Percentiles rank a stretch among this genome's conserved stretches.
Evolutionary conservation across 108 stramenopile species (phyloP).

Genomic region (Phaeodactylum tricornutum): DNA sequence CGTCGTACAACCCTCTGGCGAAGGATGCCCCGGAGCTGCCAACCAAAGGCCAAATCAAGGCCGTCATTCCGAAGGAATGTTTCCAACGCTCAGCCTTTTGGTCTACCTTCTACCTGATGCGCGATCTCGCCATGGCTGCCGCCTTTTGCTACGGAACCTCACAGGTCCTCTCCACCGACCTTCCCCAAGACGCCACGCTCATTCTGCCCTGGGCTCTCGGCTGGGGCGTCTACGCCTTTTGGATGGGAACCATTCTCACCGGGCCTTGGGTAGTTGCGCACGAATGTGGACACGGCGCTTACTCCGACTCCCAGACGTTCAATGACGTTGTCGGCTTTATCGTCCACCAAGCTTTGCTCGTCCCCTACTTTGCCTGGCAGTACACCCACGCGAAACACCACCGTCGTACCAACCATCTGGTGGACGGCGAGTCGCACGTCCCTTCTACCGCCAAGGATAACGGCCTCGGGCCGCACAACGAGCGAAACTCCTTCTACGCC

Average conservation of each 20-base stretch:
- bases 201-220: slow-evolving; percentile 32
- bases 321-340: slow-evolving; percentile 95
- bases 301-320: slow-evolving; percentile 80
- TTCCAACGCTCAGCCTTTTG: slow-evolving; percentile 85
- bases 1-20: slow-evolving; percentile 78
- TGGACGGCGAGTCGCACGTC: slow-evolving; percentile 92
- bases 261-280: slow-evolving; percentile 99
- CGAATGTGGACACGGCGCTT: slow-evolving; percentile 99
- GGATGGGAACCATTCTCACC: slow-evolving; percentile 93
- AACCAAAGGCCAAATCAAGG: slow-evolving; percentile 84
- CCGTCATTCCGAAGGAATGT: slow-evolving; percentile 84
- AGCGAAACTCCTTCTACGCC: slow-evolving; percentile 63
- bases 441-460: slow-evolving; percentile 65
- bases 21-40: slow-evolving; percentile 77
- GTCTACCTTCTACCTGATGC: slow-evolving; percentile 73
- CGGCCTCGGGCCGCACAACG: slow-evolving; percentile 52
- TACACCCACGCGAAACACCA: slow-evolving; percentile 99
- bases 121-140: slow-evolving; percentile 75
- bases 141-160: slow-evolving; percentile 67
- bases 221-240: slow-evolving; percentile 94
- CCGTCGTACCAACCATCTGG: slow-evolving; percentile 89
- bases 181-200: slow-evolving; percentile 30
- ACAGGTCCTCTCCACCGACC: slow-evolving; percentile 62
- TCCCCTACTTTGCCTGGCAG: slow-evolving; percentile 99
- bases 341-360: slow-evolving; percentile 92